phyloP scores from a whole-genome alignment of 179 eudicot genomes.

The Dionaea muscipula region DNA sequence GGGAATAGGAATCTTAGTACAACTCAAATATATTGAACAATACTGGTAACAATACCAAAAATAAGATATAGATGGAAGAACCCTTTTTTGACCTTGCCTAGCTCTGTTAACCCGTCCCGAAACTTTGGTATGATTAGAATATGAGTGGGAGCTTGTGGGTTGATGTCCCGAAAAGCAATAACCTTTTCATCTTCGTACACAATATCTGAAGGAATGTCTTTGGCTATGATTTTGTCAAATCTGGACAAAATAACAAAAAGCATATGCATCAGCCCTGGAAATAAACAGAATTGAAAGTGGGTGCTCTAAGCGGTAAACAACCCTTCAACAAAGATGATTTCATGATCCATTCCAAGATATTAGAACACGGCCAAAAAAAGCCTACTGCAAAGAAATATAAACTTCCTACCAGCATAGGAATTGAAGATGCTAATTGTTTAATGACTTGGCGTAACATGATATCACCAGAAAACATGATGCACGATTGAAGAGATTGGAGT shows the following conservation, averaged over 20 bases:
- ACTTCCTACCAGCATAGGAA: too few relatives aligned
- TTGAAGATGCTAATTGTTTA: background rate
- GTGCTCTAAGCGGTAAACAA: background rate
- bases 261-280: background rate
- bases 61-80: too few relatives aligned
- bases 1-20: too few relatives aligned
- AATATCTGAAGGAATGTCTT: conserved; percentile 72
- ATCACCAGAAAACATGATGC: too few relatives aligned
- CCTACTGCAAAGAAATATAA: too few relatives aligned
- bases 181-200: conserved; percentile 86
- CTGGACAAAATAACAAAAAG: conserved; percentile 20
- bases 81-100: conserved; percentile 48
- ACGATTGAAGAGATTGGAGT: too few relatives aligned
- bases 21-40: too few relatives aligned
- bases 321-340: background rate
- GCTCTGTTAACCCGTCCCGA: conserved; percentile 57
- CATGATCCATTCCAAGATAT: background rate
- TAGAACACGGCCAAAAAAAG: background rate
- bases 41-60: too few relatives aligned
- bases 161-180: conserved; percentile 84
- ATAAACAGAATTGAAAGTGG: background rate
- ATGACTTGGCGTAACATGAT: too few relatives aligned
- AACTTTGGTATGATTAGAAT: conserved; percentile 53
- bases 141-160: conserved; percentile 71
- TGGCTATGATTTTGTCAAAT: conserved; percentile 84